Percentiles rank a stretch among this genome's conserved stretches.
Conservation (phyloP, 805 yeast species). For the Jamesozyma hellenica region DNA sequence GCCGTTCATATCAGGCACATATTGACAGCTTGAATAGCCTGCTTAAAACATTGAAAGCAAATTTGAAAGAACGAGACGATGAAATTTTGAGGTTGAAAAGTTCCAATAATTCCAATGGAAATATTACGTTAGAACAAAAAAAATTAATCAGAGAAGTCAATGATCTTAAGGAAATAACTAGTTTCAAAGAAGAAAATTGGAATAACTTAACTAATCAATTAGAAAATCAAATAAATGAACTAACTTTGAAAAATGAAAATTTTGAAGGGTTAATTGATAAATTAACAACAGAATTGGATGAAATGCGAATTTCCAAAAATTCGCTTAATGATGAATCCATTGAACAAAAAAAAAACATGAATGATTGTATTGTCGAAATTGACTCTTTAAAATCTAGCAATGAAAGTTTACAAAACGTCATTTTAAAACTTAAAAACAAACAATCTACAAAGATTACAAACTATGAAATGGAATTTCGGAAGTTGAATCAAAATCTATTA, state of each 20-base stretch:
- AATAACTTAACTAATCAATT: slow-evolving; percentile 17
- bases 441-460: slow-evolving; percentile 1
- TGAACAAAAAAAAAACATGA: slow-evolving; percentile 3
- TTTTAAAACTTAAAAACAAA: neutral
- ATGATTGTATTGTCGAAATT: slow-evolving; percentile 2
- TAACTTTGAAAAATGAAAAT: neutral
- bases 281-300: slow-evolving; percentile 11
- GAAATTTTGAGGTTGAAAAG: slow-evolving; percentile 6
- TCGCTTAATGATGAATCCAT: neutral
- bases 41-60: slow-evolving; percentile 8
- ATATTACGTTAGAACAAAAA: slow-evolving; percentile 5
- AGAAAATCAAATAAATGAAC: slow-evolving; percentile 11
- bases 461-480: slow-evolving; percentile 27
- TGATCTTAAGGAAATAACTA: slow-evolving; percentile 10
- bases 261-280: slow-evolving; percentile 8
- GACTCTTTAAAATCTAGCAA: slow-evolving; percentile 4
- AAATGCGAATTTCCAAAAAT: neutral
- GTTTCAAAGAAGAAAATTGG: slow-evolving; percentile 20
- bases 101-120: slow-evolving; percentile 5
- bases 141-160: slow-evolving; percentile 9
- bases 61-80: slow-evolving; percentile 8
- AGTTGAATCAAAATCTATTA: slow-evolving; percentile 36
- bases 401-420: neutral
- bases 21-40: slow-evolving; percentile 12
- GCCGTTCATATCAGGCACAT: slow-evolving; percentile 12